These are phyloP conservation scores for Russula ochroleuca DNA, from an alignment of 768 basidiomycete genomes.

Conservation along the genomic window DNA sequence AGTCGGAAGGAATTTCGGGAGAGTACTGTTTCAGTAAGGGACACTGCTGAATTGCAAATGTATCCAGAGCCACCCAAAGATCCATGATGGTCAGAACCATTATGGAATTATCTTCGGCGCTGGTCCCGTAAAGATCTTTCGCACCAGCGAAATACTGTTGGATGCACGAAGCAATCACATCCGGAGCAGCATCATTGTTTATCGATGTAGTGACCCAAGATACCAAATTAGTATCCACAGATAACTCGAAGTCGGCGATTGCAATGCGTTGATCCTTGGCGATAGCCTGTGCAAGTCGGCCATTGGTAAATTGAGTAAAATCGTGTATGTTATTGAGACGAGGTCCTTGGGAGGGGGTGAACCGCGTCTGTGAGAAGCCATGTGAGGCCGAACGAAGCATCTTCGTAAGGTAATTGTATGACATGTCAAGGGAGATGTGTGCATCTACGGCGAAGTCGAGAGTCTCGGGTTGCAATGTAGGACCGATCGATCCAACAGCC, in stretches of 20 bases:
- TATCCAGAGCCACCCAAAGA: constrained; percentile 50
- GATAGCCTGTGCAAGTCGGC: constrained; percentile 3
- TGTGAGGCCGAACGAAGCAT: background rate
- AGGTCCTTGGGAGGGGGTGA: background rate
- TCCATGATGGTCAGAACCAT: constrained; percentile 46
- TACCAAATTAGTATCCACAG: constrained; percentile 5
- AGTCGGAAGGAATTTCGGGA: constrained; percentile 40
- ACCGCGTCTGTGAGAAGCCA: background rate
- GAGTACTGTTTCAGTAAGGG: constrained; percentile 44
- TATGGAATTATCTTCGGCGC: constrained; percentile 31
- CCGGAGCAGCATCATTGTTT: background rate
- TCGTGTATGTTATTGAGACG: constrained; percentile 2
- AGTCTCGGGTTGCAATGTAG: background rate
- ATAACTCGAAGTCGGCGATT: constrained; percentile 17
- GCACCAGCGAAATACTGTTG: constrained; percentile 14
- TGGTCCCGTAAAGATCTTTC: constrained; percentile 1
- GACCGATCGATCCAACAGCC: background rate
- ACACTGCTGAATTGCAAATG: constrained; percentile 32
- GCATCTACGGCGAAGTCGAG: constrained; percentile 12
- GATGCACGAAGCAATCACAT: constrained; percentile 13
- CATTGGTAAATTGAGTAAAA: constrained; percentile 8
- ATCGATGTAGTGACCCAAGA: background rate
- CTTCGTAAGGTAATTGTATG: constrained; percentile 7
- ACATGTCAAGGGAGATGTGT: constrained; percentile 8
- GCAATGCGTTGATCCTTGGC: constrained; percentile 6